Base-by-base conservation (phyloP, 208 protist species). In the Angomonas desouzai region DNA sequence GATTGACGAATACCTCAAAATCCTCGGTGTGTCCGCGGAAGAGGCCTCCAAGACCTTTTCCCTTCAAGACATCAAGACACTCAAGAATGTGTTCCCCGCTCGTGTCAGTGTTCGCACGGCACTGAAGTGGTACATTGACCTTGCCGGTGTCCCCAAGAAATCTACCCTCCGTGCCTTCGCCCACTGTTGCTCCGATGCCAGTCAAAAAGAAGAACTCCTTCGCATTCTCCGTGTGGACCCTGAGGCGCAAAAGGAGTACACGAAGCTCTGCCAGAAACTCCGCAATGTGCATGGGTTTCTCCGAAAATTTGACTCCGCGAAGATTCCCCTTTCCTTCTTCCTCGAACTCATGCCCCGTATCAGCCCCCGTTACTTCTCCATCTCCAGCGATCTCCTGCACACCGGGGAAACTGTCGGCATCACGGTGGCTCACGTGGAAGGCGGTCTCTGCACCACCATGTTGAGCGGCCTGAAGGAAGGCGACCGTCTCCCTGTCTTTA, bases 321-420 rank as follows among this genome's bases (percentile, higher is more conserved):
- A 89, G 55, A 63, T 94, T 9, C 89, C 93, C n/a, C 62, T 95
- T 22, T 49, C 62, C 18, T 76, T 92, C 64, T 96, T 97, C 64
- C 65, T 97, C 16, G 93, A 98, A 79, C 74, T 97, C 45, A 94
- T 98, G 80, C 96, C 97, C 20, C 89, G 87, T 27, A 86, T 97
- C 45, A 72, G 90, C 43, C 91, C 90, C 27, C 84, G 97, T 11
- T 99, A 97, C 79, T 99, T 97, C 79, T 98, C 97, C 23, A 98
- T 99, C 66, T 93, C 96, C 7, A 97, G 92, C 10, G 96, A 98
- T 48, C 64, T 79, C 4, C 79, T 94, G 49, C 72, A 66, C 22
- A 77, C 91, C 56, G 83, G 87, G 16, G 77, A 80, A 25, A 66
- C 47, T 1, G 68, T 98, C 22, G 72, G 79, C 40, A 88, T 96